Base-by-base conservation (phyloP, 805 yeast genomes). In the Saturnispora besseyi region DNA sequence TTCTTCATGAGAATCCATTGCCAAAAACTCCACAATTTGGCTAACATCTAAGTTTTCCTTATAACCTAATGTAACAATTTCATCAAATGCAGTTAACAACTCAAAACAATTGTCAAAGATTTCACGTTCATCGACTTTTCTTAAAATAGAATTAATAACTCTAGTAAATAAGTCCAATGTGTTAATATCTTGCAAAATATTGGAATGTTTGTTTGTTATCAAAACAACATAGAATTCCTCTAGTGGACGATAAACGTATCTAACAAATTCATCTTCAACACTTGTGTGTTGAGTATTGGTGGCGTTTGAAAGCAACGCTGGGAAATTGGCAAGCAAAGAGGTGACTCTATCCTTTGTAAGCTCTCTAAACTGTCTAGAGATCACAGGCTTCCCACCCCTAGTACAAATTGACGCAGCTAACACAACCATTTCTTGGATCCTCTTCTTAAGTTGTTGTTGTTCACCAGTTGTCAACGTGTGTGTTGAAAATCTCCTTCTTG, bases 1-100 rank as follows among this genome's bases (percentile, higher is more conserved):
- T 71, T 93, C 99, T 70, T 93, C 99, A 66, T 93, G 97, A 38
- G 96, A 86, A 69, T 93, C 98, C 98, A 93, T 91, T 64, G 88
- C 91, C 71, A 93, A 73, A 69, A 87, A 91, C 11, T 95, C 87
- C 65, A 79, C 81, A 55, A 93, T 85, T 71, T 93, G 98, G 52
- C 81, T 66, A 56, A 84, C 65, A 0, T 93, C 79, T 56, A 91
- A 71, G 67, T 88, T 85, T 66, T 93, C 99, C 57, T 87, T 81
- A 72, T 84, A 88, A 15, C 99, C 99, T 69, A 87, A 73, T 48
- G 81, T 81, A 58, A 93, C 81, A 50, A 93, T 86, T 69, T 93
- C 99, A 66, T 93, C 99, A 62, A 93, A 91, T 3, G 97, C 95
- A 62, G 85, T 79, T 58, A 91, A 72, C 53, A 93, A 80, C 62